These are phyloP conservation scores for Paraphaeosphaeria minitans DNA, from an alignment of 2,329 filamentous ascomycete genomes.

Conservation along the genomic window DNA sequence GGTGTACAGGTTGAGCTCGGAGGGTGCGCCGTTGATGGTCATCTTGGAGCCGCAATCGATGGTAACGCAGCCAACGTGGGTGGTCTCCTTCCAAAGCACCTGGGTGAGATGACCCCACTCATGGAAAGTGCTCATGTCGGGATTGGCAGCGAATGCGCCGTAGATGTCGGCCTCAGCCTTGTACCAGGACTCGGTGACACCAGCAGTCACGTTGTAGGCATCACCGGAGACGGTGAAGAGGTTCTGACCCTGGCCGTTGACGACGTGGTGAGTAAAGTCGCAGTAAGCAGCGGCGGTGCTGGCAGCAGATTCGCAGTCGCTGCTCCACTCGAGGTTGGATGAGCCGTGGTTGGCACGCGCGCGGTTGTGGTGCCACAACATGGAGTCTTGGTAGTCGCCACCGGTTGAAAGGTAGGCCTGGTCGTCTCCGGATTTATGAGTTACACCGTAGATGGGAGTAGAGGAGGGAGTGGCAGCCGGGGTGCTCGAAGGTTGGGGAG, in stretches of 20 bases:
- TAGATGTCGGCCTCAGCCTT: slow-evolving; percentile 67
- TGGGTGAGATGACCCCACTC: slow-evolving; percentile 45
- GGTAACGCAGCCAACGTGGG: slow-evolving; percentile 44
- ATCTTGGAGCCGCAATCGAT: slow-evolving; percentile 37
- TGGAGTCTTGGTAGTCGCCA: slow-evolving; percentile 34
- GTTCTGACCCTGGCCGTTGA: slow-evolving; percentile 82
- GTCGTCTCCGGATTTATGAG: slow-evolving; percentile 25
- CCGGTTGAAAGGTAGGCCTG: slow-evolving; percentile 35
- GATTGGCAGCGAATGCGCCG: not conserved
- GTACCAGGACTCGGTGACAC: slow-evolving; percentile 87
- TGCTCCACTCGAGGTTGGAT: slow-evolving; percentile 67
- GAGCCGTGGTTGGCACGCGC: slow-evolving; percentile 84
- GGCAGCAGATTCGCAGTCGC: slow-evolving; percentile 64
- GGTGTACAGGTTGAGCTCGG: slow-evolving; percentile 54
- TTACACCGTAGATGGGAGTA: slow-evolving; percentile 13
- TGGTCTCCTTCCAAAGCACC: slow-evolving; percentile 46
- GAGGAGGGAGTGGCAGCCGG: slow-evolving; percentile 17
- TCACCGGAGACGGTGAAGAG: slow-evolving; percentile 70
- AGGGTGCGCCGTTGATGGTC: slow-evolving; percentile 24
- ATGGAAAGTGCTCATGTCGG: slow-evolving; percentile 54
- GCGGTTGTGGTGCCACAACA: slow-evolving; percentile 78
- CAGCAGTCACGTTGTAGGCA: slow-evolving; percentile 63
- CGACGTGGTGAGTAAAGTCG: slow-evolving; percentile 67
- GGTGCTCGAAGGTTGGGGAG: slow-evolving; percentile 7
- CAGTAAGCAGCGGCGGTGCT: slow-evolving; percentile 73